Conservation (phyloP, 352 stramenopile genomes). For the Detonula confervacea region DNA sequence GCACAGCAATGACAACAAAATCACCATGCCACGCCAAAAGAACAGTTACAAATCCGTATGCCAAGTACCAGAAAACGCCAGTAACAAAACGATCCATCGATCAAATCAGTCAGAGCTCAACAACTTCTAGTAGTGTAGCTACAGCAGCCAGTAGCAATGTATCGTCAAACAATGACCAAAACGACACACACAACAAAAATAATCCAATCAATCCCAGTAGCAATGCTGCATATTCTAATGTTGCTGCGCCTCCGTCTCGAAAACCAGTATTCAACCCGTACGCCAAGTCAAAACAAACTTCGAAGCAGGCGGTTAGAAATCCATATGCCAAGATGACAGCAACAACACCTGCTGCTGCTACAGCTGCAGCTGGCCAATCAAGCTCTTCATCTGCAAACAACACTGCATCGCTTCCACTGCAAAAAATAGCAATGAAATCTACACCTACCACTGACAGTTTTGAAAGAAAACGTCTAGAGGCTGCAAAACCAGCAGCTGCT, state of each 20-base stretch:
- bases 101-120: conserved; percentile 31
- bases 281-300: conserved; percentile 25
- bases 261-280: conserved; percentile 52
- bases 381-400: not conserved
- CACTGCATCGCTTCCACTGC: not conserved
- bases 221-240: not conserved
- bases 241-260: not conserved
- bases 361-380: not conserved
- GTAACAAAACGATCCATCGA: conserved; percentile 31
- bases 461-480: not conserved
- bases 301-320: conserved; percentile 28
- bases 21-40: conserved; percentile 7
- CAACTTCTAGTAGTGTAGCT: not conserved
- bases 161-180: too few relatives aligned
- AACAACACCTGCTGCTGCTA: not conserved
- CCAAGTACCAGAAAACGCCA: conserved; percentile 4
- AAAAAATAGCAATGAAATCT: not conserved
- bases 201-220: conserved; percentile 17
- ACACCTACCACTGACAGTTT: not conserved
- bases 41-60: conserved; percentile 46
- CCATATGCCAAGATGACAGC: conserved; percentile 31
- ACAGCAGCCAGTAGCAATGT: too few relatives aligned
- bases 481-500: not conserved
- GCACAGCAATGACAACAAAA: not conserved
- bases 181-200: not conserved